These are phyloP conservation scores for Starmerella bombicola DNA, from an alignment of 805 yeast genomes.

Conservation along the genomic window DNA sequence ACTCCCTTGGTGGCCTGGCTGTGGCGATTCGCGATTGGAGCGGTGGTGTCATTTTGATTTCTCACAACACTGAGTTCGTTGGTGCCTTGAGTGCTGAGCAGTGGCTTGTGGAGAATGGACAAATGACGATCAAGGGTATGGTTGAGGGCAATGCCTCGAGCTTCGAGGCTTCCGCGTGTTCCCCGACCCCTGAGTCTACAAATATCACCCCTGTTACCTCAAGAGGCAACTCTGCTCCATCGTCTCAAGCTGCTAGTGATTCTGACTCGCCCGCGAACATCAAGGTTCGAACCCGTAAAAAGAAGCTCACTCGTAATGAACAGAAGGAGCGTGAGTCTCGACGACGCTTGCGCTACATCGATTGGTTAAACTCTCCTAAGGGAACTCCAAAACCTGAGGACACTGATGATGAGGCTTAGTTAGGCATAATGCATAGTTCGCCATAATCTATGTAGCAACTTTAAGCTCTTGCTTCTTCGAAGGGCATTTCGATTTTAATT, in stretches of 20 bases:
- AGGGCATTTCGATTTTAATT: background rate
- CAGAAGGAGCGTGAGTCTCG: slow-evolving; percentile 83
- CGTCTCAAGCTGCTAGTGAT: slow-evolving; percentile 29
- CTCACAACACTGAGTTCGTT: slow-evolving; percentile 92
- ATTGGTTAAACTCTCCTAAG: slow-evolving; percentile 92
- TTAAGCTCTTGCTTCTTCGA: too few relatives aligned
- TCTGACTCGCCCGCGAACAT: slow-evolving; percentile 93
- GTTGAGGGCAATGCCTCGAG: slow-evolving; percentile 56
- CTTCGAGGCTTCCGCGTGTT: slow-evolving; percentile 55
- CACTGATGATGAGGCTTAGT: slow-evolving; percentile 73
- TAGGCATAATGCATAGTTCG: too few relatives aligned
- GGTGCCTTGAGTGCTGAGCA: slow-evolving; percentile 98
- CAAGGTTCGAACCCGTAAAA: slow-evolving; percentile 84
- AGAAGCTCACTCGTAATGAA: slow-evolving; percentile 95
- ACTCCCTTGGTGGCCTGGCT: slow-evolving; percentile 93
- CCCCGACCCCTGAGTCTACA: slow-evolving; percentile 31
- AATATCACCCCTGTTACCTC: slow-evolving; percentile 38
- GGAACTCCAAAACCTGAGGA: slow-evolving; percentile 94
- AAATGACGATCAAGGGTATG: slow-evolving; percentile 70
- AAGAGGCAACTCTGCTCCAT: slow-evolving; percentile 35
- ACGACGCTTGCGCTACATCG: slow-evolving; percentile 85
- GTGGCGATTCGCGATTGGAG: slow-evolving; percentile 95
- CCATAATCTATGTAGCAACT: too few relatives aligned
- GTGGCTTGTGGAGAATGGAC: slow-evolving; percentile 93
- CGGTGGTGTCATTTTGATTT: slow-evolving; percentile 97